Evolutionary conservation across 169 alveolate genomes (phyloP).

Genomic region (Amoebophrya sp.): DNA sequence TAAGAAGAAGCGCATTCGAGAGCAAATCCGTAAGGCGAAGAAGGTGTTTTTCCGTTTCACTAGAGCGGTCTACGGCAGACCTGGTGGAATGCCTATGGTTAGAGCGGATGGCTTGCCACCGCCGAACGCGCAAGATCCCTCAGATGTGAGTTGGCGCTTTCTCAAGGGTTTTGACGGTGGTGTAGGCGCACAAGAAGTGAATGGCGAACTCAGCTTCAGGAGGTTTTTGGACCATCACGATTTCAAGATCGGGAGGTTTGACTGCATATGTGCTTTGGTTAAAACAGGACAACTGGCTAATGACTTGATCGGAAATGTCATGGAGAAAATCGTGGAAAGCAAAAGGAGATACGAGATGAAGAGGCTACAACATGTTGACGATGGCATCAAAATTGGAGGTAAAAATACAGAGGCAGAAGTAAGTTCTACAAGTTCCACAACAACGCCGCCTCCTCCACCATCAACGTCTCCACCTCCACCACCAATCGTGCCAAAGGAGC

Average conservation of each 20-base stretch:
- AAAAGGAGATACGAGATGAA: neutral
- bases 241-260: neutral
- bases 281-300: neutral
- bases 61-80: neutral
- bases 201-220: neutral
- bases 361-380: neutral
- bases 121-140: neutral
- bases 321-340: neutral
- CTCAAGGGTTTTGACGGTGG: neutral
- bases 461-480: too few species aligned
- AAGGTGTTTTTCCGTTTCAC: slow-evolving; percentile 17
- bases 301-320: neutral
- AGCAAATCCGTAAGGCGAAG: slow-evolving; percentile 15
- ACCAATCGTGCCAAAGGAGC: too few species aligned
- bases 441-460: too few species aligned
- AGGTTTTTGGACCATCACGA: neutral
- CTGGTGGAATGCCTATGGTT: neutral
- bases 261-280: neutral
- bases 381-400: neutral
- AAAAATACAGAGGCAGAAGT: too few species aligned
- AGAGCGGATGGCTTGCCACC: neutral
- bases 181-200: neutral
- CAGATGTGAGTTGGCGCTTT: slow-evolving; percentile 5
- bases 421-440: too few species aligned
- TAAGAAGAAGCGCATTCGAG: neutral